Evolutionary conservation across 2,329 filamentous ascomycete genomes (phyloP).

Genomic region (Ophiostoma ulmi): DNA sequence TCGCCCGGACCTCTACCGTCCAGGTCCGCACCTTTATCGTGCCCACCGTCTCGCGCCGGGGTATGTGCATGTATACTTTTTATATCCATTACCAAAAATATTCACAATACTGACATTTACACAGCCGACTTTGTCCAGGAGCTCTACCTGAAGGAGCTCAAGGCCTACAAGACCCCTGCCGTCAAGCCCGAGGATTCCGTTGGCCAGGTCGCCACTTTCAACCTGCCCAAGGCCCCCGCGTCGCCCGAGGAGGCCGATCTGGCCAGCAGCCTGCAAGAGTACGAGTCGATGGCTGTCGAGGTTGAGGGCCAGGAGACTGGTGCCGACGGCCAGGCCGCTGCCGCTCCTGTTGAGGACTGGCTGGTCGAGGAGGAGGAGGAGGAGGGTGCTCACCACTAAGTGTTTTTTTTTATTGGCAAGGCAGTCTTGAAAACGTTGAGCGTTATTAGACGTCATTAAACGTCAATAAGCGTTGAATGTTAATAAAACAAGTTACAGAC

Average conservation of each 20-base stretch:
- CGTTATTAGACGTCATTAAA: background rate
- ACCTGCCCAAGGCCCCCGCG: slow-evolving; percentile 69
- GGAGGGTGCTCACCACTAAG: slow-evolving; percentile 41
- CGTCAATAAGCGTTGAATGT: background rate
- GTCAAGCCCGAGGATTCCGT: slow-evolving; percentile 83
- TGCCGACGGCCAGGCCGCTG: slow-evolving; percentile 52
- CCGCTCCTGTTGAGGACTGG: slow-evolving; percentile 63
- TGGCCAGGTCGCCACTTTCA: slow-evolving; percentile 86
- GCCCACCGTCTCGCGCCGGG: slow-evolving; percentile 57
- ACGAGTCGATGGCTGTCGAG: slow-evolving; percentile 91
- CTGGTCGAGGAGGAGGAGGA: slow-evolving; percentile 74
- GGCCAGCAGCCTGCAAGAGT: slow-evolving; percentile 83
- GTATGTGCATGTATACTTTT: slow-evolving; percentile 40
- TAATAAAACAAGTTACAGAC: background rate
- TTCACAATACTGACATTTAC: slow-evolving; percentile 27
- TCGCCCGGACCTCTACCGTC: slow-evolving; percentile 36
- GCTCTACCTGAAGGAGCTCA: slow-evolving; percentile 93
- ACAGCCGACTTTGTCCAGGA: slow-evolving; percentile 95
- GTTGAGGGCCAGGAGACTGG: slow-evolving; percentile 78
- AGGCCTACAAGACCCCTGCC: slow-evolving; percentile 82
- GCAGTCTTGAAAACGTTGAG: background rate
- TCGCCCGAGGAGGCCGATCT: slow-evolving; percentile 94
- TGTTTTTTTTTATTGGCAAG: background rate
- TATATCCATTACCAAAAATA: background rate
- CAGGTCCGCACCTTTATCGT: slow-evolving; percentile 46